A percentile compares a stretch with the other conserved stretches of the same genome.
Conservation (phyloP, 768 basidiomycete genomes). For the Chalciporus pseudorubinellus region DNA sequence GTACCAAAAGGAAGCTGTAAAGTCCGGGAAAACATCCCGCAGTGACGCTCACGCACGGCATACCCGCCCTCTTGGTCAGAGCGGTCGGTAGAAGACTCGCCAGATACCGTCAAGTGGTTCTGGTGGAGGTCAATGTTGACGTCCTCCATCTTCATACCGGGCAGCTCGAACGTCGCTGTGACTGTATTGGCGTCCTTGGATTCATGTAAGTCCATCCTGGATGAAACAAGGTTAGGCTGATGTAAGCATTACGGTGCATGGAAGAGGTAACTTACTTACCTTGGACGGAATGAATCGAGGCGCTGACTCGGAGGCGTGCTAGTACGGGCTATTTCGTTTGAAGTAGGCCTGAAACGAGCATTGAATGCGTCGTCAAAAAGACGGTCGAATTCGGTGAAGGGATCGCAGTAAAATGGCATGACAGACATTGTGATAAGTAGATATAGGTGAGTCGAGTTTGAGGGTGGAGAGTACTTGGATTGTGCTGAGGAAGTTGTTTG, state of each 20-base stretch:
- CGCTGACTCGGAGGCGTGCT: too few relatives aligned
- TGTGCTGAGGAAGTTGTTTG: too few relatives aligned
- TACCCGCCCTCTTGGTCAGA: too few relatives aligned
- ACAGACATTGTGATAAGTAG: conserved; percentile 32
- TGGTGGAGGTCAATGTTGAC: conserved; percentile 47
- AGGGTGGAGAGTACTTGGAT: too few relatives aligned
- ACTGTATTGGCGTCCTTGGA: conserved; percentile 38
- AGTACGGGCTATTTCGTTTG: background rate
- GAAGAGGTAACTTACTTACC: conserved; percentile 10
- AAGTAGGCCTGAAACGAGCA: conserved; percentile 9
- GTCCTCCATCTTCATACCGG: conserved; percentile 49
- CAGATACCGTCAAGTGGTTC: conserved; percentile 44
- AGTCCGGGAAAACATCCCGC: too few relatives aligned
- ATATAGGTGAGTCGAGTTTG: too few relatives aligned
- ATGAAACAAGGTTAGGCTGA: background rate
- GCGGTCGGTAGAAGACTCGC: conserved; percentile 40
- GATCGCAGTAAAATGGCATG: conserved; percentile 34
- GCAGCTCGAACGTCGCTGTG: conserved; percentile 52
- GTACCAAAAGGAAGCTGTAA: too few relatives aligned
- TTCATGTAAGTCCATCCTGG: conserved; percentile 49
- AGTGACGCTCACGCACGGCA: too few relatives aligned
- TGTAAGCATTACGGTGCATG: too few relatives aligned
- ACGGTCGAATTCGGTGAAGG: conserved; percentile 42
- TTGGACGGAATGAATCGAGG: conserved; percentile 16
- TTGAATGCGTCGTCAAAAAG: conserved; percentile 39